These are phyloP conservation scores for Phialophora chinensis DNA, from an alignment of 2,329 filamentous ascomycete genomes.

Conservation along the genomic window DNA sequence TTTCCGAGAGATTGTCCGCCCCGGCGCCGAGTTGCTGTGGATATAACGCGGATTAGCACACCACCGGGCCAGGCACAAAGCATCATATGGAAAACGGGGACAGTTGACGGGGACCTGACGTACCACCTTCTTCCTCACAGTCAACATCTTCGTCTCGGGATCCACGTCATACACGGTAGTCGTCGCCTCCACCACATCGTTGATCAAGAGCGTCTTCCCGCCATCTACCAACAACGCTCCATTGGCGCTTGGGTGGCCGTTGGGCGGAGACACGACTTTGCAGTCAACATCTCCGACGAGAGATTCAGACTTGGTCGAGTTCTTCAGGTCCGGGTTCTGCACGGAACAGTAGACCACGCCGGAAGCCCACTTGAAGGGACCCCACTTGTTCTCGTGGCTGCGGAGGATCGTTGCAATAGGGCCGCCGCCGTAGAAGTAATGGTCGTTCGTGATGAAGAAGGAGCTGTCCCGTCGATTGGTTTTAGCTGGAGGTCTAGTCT, in stretches of 20 bases:
- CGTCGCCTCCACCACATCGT: slow-evolving; percentile 29
- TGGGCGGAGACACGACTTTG: slow-evolving; percentile 27
- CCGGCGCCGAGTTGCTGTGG: slow-evolving; percentile 26
- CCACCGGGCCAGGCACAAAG: no score
- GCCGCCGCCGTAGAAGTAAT: slow-evolving; percentile 30
- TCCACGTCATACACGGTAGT: slow-evolving; percentile 33
- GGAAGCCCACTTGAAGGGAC: slow-evolving; percentile 31
- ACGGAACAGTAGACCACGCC: slow-evolving; percentile 29
- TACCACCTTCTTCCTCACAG: slow-evolving; percentile 27
- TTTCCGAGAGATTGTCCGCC: slow-evolving; percentile 32
- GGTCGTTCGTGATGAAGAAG: slow-evolving; percentile 36
- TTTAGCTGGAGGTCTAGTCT: neutral
- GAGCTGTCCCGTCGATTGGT: slow-evolving; percentile 7
- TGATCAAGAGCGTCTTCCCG: slow-evolving; percentile 29
- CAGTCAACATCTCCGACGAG: slow-evolving; percentile 19
- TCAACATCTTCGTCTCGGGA: slow-evolving; percentile 26
- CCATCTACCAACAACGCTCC: slow-evolving; percentile 30
- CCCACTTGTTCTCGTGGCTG: slow-evolving; percentile 26
- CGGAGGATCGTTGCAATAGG: slow-evolving; percentile 23
- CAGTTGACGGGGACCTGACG: neutral
- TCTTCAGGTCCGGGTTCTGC: neutral
- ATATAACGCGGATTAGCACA: neutral
- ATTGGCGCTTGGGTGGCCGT: slow-evolving; percentile 31
- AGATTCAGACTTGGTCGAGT: neutral
- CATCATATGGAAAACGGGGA: neutral